Evolutionary conservation across 257 asterid genomes (phyloP).

Genomic region (Verbena officinalis): DNA sequence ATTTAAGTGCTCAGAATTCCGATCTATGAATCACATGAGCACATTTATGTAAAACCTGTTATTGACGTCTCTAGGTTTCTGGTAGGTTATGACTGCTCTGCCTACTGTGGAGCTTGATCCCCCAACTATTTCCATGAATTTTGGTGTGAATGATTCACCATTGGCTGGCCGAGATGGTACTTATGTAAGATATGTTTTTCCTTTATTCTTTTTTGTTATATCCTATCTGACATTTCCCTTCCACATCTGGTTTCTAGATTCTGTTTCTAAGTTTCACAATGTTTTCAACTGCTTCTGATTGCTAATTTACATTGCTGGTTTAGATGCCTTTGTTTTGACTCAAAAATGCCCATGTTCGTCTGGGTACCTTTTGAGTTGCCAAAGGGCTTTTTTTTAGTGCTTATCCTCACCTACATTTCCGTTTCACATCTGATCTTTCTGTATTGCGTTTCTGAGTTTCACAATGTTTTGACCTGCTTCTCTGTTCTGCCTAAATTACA

Average conservation of each 20-base stretch:
- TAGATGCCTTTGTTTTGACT: not conserved
- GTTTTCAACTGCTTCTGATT: conserved; percentile 6
- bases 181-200: conserved; percentile 60
- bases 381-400: not conserved
- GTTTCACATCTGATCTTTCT: not conserved
- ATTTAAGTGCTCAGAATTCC: conserved; percentile 12
- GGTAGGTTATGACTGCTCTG: conserved; percentile 79
- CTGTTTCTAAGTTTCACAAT: not conserved
- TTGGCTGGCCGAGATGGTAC: conserved; percentile 97
- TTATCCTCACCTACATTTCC: not conserved
- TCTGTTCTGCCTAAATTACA: not conserved
- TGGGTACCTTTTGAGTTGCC: conserved; percentile 4
- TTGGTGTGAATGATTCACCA: conserved; percentile 97
- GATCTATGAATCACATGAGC: conserved; percentile 9
- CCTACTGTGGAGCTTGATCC: conserved; percentile 97
- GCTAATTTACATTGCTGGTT: not conserved
- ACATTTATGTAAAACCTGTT: conserved; percentile 25
- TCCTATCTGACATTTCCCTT: conserved; percentile 16
- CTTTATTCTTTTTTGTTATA: conserved; percentile 6
- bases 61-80: conserved; percentile 31
- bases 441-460: conserved; percentile 1
- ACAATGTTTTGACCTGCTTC: conserved; percentile 6
- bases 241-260: conserved; percentile 3
- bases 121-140: conserved; percentile 98
- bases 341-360: not conserved